Evolutionary conservation across 2,329 filamentous ascomycete species (phyloP).

Genomic region (Neoarthrinium moseri): DNA sequence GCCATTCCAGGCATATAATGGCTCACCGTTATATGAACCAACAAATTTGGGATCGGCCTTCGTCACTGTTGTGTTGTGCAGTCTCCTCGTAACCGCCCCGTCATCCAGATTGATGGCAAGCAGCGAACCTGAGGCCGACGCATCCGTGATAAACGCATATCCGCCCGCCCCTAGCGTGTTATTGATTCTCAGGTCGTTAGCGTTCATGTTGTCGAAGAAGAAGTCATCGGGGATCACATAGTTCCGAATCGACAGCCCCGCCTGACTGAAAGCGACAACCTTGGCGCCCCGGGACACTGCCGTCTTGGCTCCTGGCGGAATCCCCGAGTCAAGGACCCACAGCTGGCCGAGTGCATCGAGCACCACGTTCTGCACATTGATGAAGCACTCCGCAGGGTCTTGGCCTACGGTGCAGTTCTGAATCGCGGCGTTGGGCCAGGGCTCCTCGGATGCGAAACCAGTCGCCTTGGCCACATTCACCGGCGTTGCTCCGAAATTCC

Average conservation of each 20-base stretch:
- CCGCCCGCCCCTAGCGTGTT: conserved; percentile 36
- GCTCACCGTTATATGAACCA: conserved; percentile 32
- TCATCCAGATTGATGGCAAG: conserved; percentile 36
- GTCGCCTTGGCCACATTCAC: conserved; percentile 37
- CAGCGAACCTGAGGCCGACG: conserved; percentile 32
- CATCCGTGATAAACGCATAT: conserved; percentile 40
- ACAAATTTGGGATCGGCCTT: conserved; percentile 37
- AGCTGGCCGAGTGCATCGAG: conserved; percentile 35
- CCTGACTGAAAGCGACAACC: conserved; percentile 39
- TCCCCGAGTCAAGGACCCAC: conserved; percentile 40
- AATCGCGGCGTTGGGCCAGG: conserved; percentile 36
- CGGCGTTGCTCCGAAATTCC: conserved; percentile 33
- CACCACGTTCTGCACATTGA: conserved; percentile 44
- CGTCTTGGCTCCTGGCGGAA: conserved; percentile 25
- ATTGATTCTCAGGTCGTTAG: conserved; percentile 42
- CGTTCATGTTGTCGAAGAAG: conserved; percentile 32
- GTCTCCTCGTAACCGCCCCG: conserved; percentile 30
- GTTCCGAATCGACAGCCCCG: conserved; percentile 29
- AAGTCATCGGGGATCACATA: conserved; percentile 34
- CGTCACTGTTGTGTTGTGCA: conserved; percentile 35
- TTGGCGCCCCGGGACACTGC: conserved; percentile 35
- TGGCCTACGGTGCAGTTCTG: conserved; percentile 36
- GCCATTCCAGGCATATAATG: conserved; percentile 33
- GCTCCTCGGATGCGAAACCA: conserved; percentile 33
- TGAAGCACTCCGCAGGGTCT: conserved; percentile 38